Conservation (phyloP, 208 protist genomes). For the Naegleria fowleri region DNA sequence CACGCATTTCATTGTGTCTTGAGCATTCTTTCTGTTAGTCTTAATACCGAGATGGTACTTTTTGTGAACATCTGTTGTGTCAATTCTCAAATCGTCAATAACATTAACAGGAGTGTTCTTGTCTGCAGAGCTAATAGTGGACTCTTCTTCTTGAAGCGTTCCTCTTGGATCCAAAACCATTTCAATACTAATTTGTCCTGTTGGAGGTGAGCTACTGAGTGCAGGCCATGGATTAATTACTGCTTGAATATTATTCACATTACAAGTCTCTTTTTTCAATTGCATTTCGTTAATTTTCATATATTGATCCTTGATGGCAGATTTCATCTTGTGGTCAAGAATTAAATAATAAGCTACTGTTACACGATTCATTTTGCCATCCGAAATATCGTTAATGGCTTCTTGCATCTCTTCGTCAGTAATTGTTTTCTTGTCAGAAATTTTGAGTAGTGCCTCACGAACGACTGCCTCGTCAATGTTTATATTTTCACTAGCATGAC, state of each 20-base stretch:
- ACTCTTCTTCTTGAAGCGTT: not conserved
- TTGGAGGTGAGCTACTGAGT: not conserved
- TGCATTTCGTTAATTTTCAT: not conserved
- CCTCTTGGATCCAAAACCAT: not conserved
- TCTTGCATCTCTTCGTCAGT: not conserved
- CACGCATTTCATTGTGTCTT: constrained; percentile 1
- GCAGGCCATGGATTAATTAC: not conserved
- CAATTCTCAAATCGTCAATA: constrained; percentile 14
- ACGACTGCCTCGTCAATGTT: constrained; percentile 10
- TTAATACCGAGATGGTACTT: constrained; percentile 20
- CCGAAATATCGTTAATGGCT: not conserved
- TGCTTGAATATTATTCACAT: not conserved
- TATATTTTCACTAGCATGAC: not conserved
- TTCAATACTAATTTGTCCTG: not conserved
- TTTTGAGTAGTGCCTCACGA: not conserved
- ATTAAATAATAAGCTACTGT: constrained; percentile 29
- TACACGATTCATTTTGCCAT: constrained; percentile 17
- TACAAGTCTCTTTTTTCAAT: not conserved
- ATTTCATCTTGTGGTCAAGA: constrained; percentile 22
- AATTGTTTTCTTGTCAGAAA: not conserved
- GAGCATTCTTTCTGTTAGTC: not conserved
- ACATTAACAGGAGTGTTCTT: not conserved
- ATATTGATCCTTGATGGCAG: not conserved
- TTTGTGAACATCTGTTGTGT: not conserved
- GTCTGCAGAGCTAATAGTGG: not conserved